These are phyloP conservation scores for Licmophora abbreviata DNA, from an alignment of 108 stramenopile genomes.

Conservation along the genomic window DNA sequence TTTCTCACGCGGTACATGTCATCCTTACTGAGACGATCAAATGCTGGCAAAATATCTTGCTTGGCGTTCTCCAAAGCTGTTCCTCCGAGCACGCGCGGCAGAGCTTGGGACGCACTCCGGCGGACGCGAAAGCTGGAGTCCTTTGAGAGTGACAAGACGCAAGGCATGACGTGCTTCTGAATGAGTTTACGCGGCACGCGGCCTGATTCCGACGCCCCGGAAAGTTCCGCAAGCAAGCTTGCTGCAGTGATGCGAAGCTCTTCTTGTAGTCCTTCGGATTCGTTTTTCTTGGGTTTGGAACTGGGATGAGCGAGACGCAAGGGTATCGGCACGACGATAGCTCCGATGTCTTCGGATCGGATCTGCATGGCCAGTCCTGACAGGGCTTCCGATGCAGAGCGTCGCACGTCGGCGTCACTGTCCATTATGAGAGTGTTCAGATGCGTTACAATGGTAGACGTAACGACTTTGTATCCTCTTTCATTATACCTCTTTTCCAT, in stretches of 20 bases:
- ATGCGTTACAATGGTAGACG: conserved; percentile 45
- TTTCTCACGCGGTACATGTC: conserved; percentile 90
- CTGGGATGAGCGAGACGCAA: conserved; percentile 38
- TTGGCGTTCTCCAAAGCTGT: conserved; percentile 71
- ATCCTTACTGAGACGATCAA: conserved; percentile 80
- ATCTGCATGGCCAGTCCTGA: conserved; percentile 62
- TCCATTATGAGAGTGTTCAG: conserved; percentile 52
- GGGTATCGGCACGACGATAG: conserved; percentile 56
- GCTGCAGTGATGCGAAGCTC: conserved; percentile 91
- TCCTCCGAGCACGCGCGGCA: conserved; percentile 83
- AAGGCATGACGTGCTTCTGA: conserved; percentile 60
- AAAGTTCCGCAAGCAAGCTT: conserved; percentile 83
- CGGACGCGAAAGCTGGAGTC: conserved; percentile 94
- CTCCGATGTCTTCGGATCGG: conserved; percentile 43
- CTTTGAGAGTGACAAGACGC: conserved; percentile 76
- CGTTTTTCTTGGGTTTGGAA: conserved; percentile 7
- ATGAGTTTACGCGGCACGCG: conserved; percentile 32
- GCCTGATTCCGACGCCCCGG: conserved; percentile 37
- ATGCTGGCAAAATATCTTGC: conserved; percentile 83
- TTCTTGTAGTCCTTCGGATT: conserved; percentile 51
- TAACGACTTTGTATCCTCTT: conserved; percentile 36
- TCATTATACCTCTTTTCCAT: conserved; percentile 29
- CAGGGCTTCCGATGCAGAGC: conserved; percentile 68
- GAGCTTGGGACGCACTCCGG: conserved; percentile 84
- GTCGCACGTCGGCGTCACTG: conserved; percentile 72